Evolutionary conservation across 2,329 filamentous ascomycete species (phyloP).

Genomic region (Fusarium gaditjirri): DNA sequence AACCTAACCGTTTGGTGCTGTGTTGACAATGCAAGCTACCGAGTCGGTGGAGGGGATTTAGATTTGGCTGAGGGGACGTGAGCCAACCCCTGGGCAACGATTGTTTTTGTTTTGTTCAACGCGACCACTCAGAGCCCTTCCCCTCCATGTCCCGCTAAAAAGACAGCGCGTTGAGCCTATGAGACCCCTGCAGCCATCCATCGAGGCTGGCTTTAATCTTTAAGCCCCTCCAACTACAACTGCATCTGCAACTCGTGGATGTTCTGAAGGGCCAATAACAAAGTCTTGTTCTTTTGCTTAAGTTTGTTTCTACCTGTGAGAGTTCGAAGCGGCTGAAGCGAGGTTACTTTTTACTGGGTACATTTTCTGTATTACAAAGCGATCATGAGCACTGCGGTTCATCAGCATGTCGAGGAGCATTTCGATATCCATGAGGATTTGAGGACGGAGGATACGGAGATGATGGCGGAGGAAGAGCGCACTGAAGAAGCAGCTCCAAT

Average conservation of each 20-base stretch:
- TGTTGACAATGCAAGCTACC: conserved; percentile 23
- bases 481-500: conserved; percentile 40
- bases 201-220: conserved; percentile 12
- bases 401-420: conserved; percentile 48
- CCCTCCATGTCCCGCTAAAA: conserved; percentile 43
- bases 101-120: conserved; percentile 51
- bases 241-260: conserved; percentile 12
- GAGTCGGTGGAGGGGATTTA: conserved; percentile 30
- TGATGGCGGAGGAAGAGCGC: conserved; percentile 58
- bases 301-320: not conserved
- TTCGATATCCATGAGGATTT: conserved; percentile 64
- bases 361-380: conserved; percentile 4
- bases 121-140: conserved; percentile 38
- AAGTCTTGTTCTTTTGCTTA: conserved; percentile 6
- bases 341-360: not conserved
- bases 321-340: not conserved
- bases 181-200: conserved; percentile 39
- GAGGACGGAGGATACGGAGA: conserved; percentile 61
- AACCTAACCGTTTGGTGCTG: conserved; percentile 31
- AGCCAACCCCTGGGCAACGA: conserved; percentile 40
- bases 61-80: conserved; percentile 25
- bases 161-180: conserved; percentile 31
- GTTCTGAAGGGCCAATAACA: conserved; percentile 7
- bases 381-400: conserved; percentile 39
- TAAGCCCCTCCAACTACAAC: conserved; percentile 39